Base-by-base conservation (phyloP, 768 basidiomycete species). In the Mycena chlorophos region DNA sequence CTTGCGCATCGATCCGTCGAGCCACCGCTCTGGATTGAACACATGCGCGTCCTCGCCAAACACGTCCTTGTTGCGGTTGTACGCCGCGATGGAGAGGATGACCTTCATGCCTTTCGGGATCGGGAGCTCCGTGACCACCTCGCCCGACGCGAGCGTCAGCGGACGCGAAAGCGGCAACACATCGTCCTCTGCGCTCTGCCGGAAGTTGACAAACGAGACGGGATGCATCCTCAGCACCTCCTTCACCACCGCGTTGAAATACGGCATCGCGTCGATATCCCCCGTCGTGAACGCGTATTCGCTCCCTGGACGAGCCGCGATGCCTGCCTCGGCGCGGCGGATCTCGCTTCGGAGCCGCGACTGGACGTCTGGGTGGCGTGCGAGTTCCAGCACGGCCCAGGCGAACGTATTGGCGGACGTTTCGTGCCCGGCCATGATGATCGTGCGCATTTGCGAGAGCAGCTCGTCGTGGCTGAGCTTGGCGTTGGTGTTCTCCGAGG, bases 301-400 rank as follows among this genome's bases (percentile, higher is more conserved):
- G 26, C 76, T 75, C 14, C 73, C 71, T n/a, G 65, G 65, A 38
- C 69, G 68, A 14, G 45, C 45, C 5, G 45, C 45, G 22, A 79
- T 59, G 16, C 63, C 69, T 17, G 55, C 51, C 52, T 76, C 65
- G 63, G 70, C 72, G 23, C 53, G 52, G 40, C 69, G 68, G 37
- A 87, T 78, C 70, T 91, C 90, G 0, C 70, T 65, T 17, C 91
- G 80, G 31, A 92, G 78, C 54, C 73, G 77, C 2, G 69, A 72
- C 69, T 93, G 89, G 5, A 84, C 68, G 6, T 81, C 72, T 0
- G 81, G 82, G 58, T 84, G 72, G 28, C 75, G 78, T 10, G 85
- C 78, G 27, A 93, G 75, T 57, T 86, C 83, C 50, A 86, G 73
- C 13, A 90, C 68, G 5, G 79, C 75, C 84, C 86, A 91, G 50